Evolutionary conservation across 2,329 filamentous ascomycete genomes (phyloP).

Genomic region (Penicillium sp.): DNA sequence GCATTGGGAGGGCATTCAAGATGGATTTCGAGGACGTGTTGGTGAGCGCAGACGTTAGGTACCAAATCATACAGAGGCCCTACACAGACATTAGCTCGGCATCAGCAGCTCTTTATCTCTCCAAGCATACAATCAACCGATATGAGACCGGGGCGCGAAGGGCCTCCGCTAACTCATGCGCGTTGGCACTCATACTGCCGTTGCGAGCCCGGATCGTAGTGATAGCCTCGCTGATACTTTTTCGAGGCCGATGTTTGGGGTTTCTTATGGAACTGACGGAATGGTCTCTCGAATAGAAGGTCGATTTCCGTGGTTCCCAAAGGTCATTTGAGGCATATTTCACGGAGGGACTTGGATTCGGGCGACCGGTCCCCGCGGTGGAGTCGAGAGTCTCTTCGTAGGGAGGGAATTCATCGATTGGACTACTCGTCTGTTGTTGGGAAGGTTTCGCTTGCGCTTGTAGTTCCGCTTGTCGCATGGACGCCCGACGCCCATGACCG

Average conservation of each 20-base stretch:
- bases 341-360: constrained; percentile 25
- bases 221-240: constrained; percentile 87
- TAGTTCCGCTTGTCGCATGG: constrained; percentile 37
- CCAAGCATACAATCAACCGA: constrained; percentile 71
- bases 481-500: constrained; percentile 40
- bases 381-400: constrained; percentile 39
- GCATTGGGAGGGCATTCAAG: constrained; percentile 84
- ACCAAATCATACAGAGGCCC: constrained; percentile 88
- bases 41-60: constrained; percentile 89
- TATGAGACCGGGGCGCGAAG: constrained; percentile 87
- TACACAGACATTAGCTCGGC: constrained; percentile 55
- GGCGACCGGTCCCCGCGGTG: constrained; percentile 25
- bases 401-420: constrained; percentile 45
- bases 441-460: constrained; percentile 30
- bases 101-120: neutral
- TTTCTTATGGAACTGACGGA: constrained; percentile 34
- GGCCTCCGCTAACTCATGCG: constrained; percentile 88
- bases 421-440: constrained; percentile 34
- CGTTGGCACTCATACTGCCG: constrained; percentile 87
- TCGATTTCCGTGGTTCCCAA: constrained; percentile 63
- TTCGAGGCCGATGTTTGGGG: constrained; percentile 67
- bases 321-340: constrained; percentile 47
- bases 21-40: constrained; percentile 99
- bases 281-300: constrained; percentile 46
- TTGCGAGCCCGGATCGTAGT: constrained; percentile 76